phyloP scores from a whole-genome alignment of 2,329 filamentous ascomycete species.

The Colletotrichum tabaci region DNA sequence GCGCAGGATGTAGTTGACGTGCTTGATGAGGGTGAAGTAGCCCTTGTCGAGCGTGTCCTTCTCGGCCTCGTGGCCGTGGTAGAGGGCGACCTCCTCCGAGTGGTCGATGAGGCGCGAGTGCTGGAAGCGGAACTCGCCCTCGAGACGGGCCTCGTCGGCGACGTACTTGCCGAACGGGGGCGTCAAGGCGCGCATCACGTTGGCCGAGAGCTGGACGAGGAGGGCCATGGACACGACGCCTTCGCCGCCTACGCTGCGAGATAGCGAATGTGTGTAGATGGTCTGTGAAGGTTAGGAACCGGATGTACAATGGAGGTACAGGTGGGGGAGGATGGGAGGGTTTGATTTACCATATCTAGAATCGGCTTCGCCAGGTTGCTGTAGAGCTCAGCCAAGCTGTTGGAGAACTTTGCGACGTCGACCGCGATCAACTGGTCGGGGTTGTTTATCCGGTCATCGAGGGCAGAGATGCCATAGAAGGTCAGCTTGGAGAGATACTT shows the following conservation, averaged over 20 bases:
- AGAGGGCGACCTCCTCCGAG: conserved; percentile 94
- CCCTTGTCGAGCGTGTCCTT: conserved; percentile 98
- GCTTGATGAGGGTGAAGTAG: conserved; percentile 98
- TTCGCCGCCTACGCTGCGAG: conserved; percentile 95
- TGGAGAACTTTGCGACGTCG: conserved; percentile 96
- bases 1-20: conserved; percentile 95
- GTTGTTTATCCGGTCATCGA: conserved; percentile 98
- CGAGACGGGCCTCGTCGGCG: conserved; percentile 92
- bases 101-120: conserved; percentile 97
- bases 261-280: conserved; percentile 96
- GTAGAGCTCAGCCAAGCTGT: conserved; percentile 94
- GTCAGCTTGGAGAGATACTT: conserved; percentile 98
- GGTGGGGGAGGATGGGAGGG: no score
- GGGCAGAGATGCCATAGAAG: conserved; percentile 94
- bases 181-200: conserved; percentile 92
- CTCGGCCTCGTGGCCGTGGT: conserved; percentile 91
- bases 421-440: conserved; percentile 97
- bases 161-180: conserved; percentile 98
- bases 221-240: conserved; percentile 96
- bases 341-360: conserved; percentile 81
- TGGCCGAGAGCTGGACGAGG: conserved; percentile 92
- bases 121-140: conserved; percentile 96
- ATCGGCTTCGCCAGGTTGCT: conserved; percentile 96
- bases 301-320: background rate
- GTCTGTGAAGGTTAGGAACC: conserved; percentile 59